Evolutionary conservation across 305 asterid genomes (phyloP), one percentile per base, ranked within the genome.

Genomic region (Fraxinus floribunda): DNA sequence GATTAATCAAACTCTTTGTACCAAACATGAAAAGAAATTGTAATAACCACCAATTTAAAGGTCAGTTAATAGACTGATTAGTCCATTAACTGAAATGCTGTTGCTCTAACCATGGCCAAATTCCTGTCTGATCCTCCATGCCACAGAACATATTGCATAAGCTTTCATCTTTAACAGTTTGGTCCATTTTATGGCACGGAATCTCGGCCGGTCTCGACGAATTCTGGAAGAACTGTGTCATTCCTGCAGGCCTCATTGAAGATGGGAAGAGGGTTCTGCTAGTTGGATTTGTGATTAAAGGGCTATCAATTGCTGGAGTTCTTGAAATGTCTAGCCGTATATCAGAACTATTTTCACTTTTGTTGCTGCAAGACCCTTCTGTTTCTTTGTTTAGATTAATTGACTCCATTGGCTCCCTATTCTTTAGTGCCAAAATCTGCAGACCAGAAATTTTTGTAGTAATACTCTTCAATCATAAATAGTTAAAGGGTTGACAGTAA

Each of bases 51-150:
- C 35, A 68, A 32, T 15, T 49, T 35, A 36, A 57, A 71, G 75
- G 29, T 75, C 22, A 36, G 36, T 57, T 5, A 10, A 22, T 34
- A 62, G 22, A 13, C 1, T 5, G 36, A 46, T 20, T 76, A 35
- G 68, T 30, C 20, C 39, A 41, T 82, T 85, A 91, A 81, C 86
- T 85, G 89, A 90, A 90, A 80, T 91, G 87, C 5, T 88, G 92
- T 26, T 89, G 91, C 38, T 91, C 95, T 30, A 91, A 88, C 95
- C 95, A 91, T 26, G 95, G 92, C 95, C 95, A 91, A 88, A 91
- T 89, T 77, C 89, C 91, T 8, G 91, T 85, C 76, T 91, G 93
- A 83, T 91, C 95, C 82, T 91, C 95, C 87, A 89, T 87, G 34
- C 91, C 92, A 49, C 88, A 84, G 68, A 91, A 89, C 92, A 91